A percentile compares a stretch with the other conserved stretches of the same genome.
phyloP scores from a whole-genome alignment of 2,329 filamentous ascomycete species.

The Acrodontium crateriforme region DNA sequence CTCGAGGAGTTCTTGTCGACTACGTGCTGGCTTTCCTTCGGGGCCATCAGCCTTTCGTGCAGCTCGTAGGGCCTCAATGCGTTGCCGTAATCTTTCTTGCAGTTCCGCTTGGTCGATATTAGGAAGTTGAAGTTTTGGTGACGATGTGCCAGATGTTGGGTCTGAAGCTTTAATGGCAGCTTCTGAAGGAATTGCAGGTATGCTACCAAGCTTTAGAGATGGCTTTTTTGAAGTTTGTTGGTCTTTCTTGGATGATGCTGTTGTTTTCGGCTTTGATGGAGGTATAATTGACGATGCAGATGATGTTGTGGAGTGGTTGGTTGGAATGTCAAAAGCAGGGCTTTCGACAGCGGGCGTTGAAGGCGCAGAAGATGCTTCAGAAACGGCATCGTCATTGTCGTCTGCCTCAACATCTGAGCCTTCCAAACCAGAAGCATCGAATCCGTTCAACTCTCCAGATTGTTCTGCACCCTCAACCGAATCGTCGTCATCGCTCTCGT shows the following conservation, averaged over 20 bases:
- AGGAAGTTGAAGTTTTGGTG: slow-evolving; percentile 25
- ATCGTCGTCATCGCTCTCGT: slow-evolving; percentile 12
- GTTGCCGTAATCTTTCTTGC: slow-evolving; percentile 63
- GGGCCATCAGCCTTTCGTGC: slow-evolving; percentile 76
- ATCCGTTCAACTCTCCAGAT: slow-evolving; percentile 12
- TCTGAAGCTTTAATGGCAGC: slow-evolving; percentile 1
- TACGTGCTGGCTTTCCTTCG: slow-evolving; percentile 69
- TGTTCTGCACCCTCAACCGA: slow-evolving; percentile 8
- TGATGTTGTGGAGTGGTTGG: slow-evolving; percentile 28
- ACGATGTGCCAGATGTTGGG: slow-evolving; percentile 15
- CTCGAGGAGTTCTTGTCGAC: slow-evolving; percentile 84
- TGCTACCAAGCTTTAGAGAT: neutral
- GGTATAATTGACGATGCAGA: slow-evolving; percentile 34
- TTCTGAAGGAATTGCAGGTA: no score
- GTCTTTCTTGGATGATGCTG: slow-evolving; percentile 10
- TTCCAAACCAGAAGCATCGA: slow-evolving; percentile 20
- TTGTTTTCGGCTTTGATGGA: slow-evolving; percentile 7
- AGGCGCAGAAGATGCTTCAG: slow-evolving; percentile 22
- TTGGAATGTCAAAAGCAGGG: slow-evolving; percentile 26
- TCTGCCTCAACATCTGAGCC: slow-evolving; percentile 7
- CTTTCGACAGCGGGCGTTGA: slow-evolving; percentile 25
- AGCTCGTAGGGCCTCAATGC: slow-evolving; percentile 72
- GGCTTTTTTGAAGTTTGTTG: slow-evolving; percentile 2
- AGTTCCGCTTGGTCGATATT: slow-evolving; percentile 62
- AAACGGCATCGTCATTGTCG: slow-evolving; percentile 17